phyloP scores from a whole-genome alignment of 2,329 filamentous ascomycete species.

The Ophiostoma quercus region DNA sequence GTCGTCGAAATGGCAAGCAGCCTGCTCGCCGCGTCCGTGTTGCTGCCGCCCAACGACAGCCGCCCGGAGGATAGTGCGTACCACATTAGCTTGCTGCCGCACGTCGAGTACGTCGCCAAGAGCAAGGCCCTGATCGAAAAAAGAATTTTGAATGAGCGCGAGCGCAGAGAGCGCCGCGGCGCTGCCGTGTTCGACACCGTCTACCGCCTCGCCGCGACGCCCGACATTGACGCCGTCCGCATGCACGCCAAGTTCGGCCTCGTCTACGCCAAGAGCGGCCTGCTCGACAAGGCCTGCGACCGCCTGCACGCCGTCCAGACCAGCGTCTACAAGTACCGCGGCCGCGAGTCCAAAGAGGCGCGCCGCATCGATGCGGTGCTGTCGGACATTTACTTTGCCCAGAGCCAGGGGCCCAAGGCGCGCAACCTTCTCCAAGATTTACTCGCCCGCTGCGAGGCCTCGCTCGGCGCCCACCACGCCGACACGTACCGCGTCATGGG shows the following conservation, averaged over 20 bases:
- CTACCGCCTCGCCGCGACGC: background rate
- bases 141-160: background rate
- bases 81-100: constrained; percentile 10
- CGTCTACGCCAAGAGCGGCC: constrained; percentile 14
- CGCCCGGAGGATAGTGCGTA: background rate
- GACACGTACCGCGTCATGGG: constrained; percentile 14
- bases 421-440: background rate
- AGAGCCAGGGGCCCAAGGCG: constrained; percentile 6
- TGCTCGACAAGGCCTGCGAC: constrained; percentile 1
- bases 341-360: background rate
- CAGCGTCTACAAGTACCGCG: constrained; percentile 1
- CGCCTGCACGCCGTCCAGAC: background rate
- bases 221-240: constrained; percentile 3
- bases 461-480: constrained; percentile 2
- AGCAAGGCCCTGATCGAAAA: background rate
- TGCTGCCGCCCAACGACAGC: constrained; percentile 14
- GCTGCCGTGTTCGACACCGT: background rate
- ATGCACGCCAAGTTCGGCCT: constrained; percentile 14
- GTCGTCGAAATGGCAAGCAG: constrained; percentile 5
- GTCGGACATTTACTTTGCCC: constrained; percentile 16
- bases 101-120: constrained; percentile 11
- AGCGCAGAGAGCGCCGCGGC: background rate
- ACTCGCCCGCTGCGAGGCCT: background rate
- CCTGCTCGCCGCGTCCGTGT: constrained; percentile 11
- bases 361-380: constrained; percentile 3